A percentile compares a stretch with the other conserved stretches of the same genome.
Conservation (phyloP, 495 filamentous ascomycete species). For the Neurospora terricola region DNA sequence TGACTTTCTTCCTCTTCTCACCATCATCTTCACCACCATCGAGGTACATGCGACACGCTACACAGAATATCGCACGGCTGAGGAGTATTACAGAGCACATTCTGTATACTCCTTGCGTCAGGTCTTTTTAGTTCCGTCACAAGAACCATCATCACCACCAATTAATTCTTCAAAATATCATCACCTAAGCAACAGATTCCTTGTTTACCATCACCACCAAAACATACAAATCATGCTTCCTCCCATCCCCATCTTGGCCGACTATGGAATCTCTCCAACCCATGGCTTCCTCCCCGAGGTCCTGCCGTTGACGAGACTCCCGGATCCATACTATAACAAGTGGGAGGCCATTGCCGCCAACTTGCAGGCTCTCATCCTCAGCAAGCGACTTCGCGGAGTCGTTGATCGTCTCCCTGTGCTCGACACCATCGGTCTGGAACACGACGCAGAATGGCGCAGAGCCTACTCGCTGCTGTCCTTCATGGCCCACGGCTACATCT, state of each 20-base stretch:
- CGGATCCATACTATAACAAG: constrained; percentile 81
- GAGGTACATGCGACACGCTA: constrained; percentile 7
- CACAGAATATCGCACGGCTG: constrained; percentile 42
- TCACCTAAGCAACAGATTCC: neutral
- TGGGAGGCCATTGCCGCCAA: constrained; percentile 84
- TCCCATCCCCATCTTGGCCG: constrained; percentile 62
- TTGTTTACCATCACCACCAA: neutral
- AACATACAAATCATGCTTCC: constrained; percentile 56
- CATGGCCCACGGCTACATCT: constrained; percentile 88
- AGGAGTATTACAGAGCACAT: constrained; percentile 47
- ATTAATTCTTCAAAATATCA: neutral
- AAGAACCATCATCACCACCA: constrained; percentile 3
- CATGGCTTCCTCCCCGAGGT: constrained; percentile 84
- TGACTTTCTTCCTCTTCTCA: neutral
- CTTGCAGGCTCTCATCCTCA: constrained; percentile 77
- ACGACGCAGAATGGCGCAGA: constrained; percentile 82
- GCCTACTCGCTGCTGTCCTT: constrained; percentile 83
- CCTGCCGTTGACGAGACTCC: constrained; percentile 67
- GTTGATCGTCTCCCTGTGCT: constrained; percentile 74
- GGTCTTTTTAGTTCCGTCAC: constrained; percentile 27
- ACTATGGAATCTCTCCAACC: constrained; percentile 80
- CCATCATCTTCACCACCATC: constrained; percentile 21
- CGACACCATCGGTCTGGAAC: constrained; percentile 65
- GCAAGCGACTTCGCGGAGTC: constrained; percentile 63
- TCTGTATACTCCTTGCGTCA: constrained; percentile 58